These are phyloP conservation scores for Citrus unshiu DNA, from an alignment of 345 rosid species.

Conservation along the genomic window DNA sequence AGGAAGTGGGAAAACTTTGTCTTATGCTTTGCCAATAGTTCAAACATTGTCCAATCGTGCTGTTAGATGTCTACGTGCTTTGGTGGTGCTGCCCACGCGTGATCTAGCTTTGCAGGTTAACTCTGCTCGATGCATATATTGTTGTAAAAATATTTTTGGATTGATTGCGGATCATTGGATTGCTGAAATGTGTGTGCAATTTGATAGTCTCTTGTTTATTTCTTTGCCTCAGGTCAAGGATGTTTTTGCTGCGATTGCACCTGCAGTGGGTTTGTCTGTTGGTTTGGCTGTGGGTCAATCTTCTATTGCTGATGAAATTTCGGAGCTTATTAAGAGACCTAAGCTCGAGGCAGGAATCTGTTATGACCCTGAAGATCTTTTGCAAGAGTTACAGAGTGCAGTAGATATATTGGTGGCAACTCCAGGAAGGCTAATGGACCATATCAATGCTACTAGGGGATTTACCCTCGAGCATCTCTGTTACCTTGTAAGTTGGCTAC, in stretches of 20 bases:
- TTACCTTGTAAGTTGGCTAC: slow-evolving; percentile 67
- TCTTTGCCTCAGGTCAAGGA: slow-evolving; percentile 64
- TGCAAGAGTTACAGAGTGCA: slow-evolving; percentile 52
- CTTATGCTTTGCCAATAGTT: slow-evolving; percentile 89
- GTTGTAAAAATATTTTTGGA: neutral
- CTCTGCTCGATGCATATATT: neutral
- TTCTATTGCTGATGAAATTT: slow-evolving; percentile 81
- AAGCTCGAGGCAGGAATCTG: slow-evolving; percentile 82
- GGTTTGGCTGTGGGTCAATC: slow-evolving; percentile 96
- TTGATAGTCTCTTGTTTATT: slow-evolving; percentile 7
- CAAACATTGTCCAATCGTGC: slow-evolving; percentile 63
- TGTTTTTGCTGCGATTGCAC: slow-evolving; percentile 88
- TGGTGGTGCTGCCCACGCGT: slow-evolving; percentile 92
- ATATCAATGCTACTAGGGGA: slow-evolving; percentile 78
- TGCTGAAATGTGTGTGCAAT: neutral
- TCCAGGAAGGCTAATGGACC: slow-evolving; percentile 99
- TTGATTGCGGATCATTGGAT: neutral
- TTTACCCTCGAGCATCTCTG: slow-evolving; percentile 92
- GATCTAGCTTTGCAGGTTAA: slow-evolving; percentile 88
- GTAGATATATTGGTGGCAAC: slow-evolving; percentile 96
- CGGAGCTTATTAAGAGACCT: slow-evolving; percentile 70
- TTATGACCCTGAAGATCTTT: slow-evolving; percentile 64
- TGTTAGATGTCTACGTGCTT: slow-evolving; percentile 78
- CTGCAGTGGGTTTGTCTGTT: slow-evolving; percentile 87
- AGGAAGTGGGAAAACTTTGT: slow-evolving; percentile 89